Evolutionary conservation across 148 eudicot genomes (phyloP).

Genomic region (Tetragonia tetragonoides): DNA sequence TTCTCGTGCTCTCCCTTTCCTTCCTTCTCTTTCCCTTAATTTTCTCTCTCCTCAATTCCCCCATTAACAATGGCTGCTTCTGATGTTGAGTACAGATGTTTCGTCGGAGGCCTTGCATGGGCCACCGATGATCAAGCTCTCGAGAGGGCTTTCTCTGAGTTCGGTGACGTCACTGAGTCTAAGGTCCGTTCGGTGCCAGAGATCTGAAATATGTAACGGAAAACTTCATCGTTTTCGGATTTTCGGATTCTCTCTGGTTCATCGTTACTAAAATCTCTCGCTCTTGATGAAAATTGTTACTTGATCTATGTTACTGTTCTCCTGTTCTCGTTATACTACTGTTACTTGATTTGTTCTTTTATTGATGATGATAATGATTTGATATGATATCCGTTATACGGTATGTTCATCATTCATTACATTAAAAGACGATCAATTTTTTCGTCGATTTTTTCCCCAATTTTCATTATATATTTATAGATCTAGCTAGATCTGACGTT

Average conservation of each 20-base stretch:
- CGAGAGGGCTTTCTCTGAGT: conserved; percentile 59
- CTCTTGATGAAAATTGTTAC: conserved; percentile 3
- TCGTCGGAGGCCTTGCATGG: conserved; percentile 95
- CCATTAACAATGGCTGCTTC: conserved; percentile 41
- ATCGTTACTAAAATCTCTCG: background rate
- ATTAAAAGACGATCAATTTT: conserved; percentile 43
- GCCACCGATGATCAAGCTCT: conserved; percentile 64
- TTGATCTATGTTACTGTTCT: conserved; percentile 32
- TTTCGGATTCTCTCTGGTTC: conserved; percentile 1
- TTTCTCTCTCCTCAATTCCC: background rate
- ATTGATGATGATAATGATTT: conserved; percentile 34
- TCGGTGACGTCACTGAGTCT: conserved; percentile 63
- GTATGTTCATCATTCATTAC: conserved; percentile 54
- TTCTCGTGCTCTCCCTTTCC: conserved; percentile 10
- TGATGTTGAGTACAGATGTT: conserved; percentile 79
- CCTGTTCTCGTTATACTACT: conserved; percentile 23
- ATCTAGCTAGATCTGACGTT: conserved; percentile 23
- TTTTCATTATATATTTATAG: background rate
- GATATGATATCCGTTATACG: conserved; percentile 47
- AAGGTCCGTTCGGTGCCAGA: conserved; percentile 68
- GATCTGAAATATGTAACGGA: conserved; percentile 34
- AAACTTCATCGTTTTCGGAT: background rate
- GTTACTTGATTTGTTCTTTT: conserved; percentile 37
- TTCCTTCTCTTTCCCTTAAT: background rate
- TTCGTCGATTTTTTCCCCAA: background rate